A percentile compares a stretch with the other conserved stretches of the same genome.
Conservation (phyloP, 2,329 filamentous ascomycete species). For the Knoxdaviesia proteae region DNA sequence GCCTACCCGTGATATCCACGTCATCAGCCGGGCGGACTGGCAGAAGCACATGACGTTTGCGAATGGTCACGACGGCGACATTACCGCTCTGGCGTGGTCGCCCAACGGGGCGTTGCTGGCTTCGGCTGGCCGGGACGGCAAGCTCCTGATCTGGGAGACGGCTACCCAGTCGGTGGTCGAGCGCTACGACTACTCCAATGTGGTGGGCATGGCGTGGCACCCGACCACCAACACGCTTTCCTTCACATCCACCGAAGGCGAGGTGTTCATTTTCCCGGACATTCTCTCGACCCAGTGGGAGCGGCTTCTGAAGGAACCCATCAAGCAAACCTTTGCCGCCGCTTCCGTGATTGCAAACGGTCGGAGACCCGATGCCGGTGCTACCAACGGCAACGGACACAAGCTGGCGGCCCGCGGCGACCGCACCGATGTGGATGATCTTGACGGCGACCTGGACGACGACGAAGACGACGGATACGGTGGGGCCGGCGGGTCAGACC, state of each 20-base stretch:
- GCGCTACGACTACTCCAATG: constrained; percentile 59
- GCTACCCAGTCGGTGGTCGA: constrained; percentile 67
- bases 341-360: too few species aligned
- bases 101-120: constrained; percentile 80
- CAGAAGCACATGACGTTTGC: constrained; percentile 64
- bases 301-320: constrained; percentile 31
- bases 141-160: constrained; percentile 69
- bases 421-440: too few species aligned
- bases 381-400: constrained; percentile 28
- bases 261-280: constrained; percentile 74
- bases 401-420: constrained; percentile 30
- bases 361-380: too few species aligned
- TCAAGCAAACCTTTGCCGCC: constrained; percentile 37
- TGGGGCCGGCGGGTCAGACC: constrained; percentile 19
- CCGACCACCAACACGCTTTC: constrained; percentile 72
- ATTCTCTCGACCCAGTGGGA: constrained; percentile 39
- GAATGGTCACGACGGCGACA: constrained; percentile 60
- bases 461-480: constrained; percentile 20
- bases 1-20: constrained; percentile 60
- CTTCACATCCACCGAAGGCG: constrained; percentile 81
- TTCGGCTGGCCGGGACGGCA: constrained; percentile 45
- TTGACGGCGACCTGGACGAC: constrained; percentile 56
- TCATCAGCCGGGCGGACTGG: constrained; percentile 80
- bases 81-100: constrained; percentile 81
- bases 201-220: constrained; percentile 80